Conservation (phyloP, 2,329 filamentous ascomycete species). For the Penicillium sp. region DNA sequence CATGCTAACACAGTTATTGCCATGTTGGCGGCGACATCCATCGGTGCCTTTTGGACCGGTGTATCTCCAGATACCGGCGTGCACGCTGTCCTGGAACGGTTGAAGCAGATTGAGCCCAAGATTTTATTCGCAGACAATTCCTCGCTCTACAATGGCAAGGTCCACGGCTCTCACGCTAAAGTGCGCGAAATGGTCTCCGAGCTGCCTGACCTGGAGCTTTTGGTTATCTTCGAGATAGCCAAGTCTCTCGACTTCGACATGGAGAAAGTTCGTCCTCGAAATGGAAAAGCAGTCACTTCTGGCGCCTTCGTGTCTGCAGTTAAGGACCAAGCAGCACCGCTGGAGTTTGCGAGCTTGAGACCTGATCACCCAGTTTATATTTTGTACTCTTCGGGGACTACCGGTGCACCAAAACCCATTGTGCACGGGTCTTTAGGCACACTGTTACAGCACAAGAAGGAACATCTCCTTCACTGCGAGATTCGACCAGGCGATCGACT, state of each 20-base stretch:
- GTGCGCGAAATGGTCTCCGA: conserved; percentile 73
- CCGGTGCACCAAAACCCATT: conserved; percentile 86
- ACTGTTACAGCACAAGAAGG: conserved; percentile 95
- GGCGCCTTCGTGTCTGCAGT: conserved; percentile 52
- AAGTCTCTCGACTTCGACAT: conserved; percentile 42
- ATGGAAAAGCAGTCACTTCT: conserved; percentile 48
- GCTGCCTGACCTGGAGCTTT: conserved; percentile 68
- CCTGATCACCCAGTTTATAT: conserved; percentile 92
- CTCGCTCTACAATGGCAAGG: conserved; percentile 87
- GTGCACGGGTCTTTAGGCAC: conserved; percentile 90
- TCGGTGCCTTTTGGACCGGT: conserved; percentile 91
- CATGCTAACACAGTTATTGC: conserved; percentile 85
- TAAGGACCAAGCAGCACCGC: conserved; percentile 41
- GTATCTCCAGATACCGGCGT: conserved; percentile 93
- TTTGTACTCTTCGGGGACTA: conserved; percentile 91
- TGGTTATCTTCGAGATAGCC: conserved; percentile 76
- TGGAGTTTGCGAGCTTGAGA: conserved; percentile 75
- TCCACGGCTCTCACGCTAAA: conserved; percentile 79
- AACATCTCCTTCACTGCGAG: conserved; percentile 85
- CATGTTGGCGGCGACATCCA: conserved; percentile 79
- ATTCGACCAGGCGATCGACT: conserved; percentile 73
- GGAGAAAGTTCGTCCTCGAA: conserved; percentile 34
- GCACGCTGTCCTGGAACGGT: conserved; percentile 83
- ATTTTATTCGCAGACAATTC: conserved; percentile 87
- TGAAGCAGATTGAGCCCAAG: conserved; percentile 82